Percentiles rank a stretch among this genome's conserved stretches.
Evolutionary conservation across 805 yeast genomes (phyloP).

Genomic region (Candida michaelii): DNA sequence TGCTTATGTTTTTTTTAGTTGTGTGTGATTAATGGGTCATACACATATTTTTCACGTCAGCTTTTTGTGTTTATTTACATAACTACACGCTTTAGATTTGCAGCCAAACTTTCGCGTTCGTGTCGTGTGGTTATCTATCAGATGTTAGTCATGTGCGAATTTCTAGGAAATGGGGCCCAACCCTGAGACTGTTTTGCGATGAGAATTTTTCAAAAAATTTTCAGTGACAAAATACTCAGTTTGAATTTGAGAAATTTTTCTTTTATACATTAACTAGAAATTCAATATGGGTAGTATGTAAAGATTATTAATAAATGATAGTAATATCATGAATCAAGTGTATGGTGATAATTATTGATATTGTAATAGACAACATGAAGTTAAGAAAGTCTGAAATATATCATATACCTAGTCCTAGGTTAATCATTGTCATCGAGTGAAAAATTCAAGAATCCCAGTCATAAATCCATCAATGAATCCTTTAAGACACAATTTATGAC

Average conservation of each 20-base stretch:
- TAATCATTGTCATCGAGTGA: not conserved
- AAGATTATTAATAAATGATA: slow-evolving; percentile 9
- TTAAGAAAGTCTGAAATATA: not conserved
- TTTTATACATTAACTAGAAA: slow-evolving; percentile 15
- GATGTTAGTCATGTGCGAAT: not conserved
- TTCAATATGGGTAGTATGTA: slow-evolving; percentile 77
- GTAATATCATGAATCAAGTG: not conserved
- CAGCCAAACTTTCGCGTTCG: slow-evolving; percentile 6
- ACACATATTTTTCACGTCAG: slow-evolving; percentile 3
- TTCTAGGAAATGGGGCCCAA: not conserved
- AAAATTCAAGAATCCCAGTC: not conserved
- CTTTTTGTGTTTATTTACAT: slow-evolving; percentile 8
- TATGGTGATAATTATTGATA: not conserved
- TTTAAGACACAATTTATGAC: too few species aligned
- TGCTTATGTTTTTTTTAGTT: not conserved
- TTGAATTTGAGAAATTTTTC: slow-evolving; percentile 6
- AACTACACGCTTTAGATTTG: slow-evolving; percentile 8
- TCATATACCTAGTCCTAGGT: too few species aligned
- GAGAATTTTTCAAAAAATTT: slow-evolving; percentile 5
- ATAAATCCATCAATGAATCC: too few species aligned
- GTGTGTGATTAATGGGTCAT: slow-evolving; percentile 3
- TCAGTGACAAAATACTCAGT: not conserved
- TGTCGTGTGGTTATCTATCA: not conserved
- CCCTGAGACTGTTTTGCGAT: slow-evolving; percentile 3
- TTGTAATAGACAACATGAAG: not conserved